Evolutionary conservation across 2,329 filamentous ascomycete species (phyloP), one percentile per base, ranked within the genome.

Genomic region (Rachicladosporium sp.): DNA sequence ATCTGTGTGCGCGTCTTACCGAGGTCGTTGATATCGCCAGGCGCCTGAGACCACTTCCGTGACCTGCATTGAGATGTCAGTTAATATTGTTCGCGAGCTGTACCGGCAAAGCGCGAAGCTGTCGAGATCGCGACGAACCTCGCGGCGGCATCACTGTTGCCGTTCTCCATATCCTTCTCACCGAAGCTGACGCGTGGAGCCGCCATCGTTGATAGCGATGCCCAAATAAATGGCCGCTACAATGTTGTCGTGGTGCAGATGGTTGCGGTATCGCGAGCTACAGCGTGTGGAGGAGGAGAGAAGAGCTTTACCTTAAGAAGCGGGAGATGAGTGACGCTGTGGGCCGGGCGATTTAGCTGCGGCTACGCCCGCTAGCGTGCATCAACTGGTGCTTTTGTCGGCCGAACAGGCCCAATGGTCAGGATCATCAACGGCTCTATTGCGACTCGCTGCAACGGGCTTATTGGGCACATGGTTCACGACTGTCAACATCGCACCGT

Each of bases 1-100:
- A 5, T 19, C 15, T n/a, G 29, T 13, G 37, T 19, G 12, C 8
- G 11, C 29, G 38, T 46, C 46, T 44, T 52, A 58, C 55, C 55
- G 40, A 58, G 50, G 50, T 66, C 65, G 50, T 68, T 64, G 44
- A 60, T 58, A 53, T 59, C 56, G 51, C 57, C 57, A 36, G 58
- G 57, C 27, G 58, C 58, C 42, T 58, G 56, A 15, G 58, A 61
- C 57, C 57, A 61, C 52, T 60, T 61, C 48, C 58, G 53, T 32
- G 56, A 57, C 40, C 53, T 55, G 43, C 43, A 33, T 13, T n/a
- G 4, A 29, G 19, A 2, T 37, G 35, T 37, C 29, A 37, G 35
- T 37, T n/a, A 10, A 8, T 10, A 11, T 10, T 33, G n/a, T 33
- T 8, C 23, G 8, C 12, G 8, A 36, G 34, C 13, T 19, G 7